Evolutionary conservation across 257 asterid genomes (phyloP).

Genomic region (Coffea eugenioides): DNA sequence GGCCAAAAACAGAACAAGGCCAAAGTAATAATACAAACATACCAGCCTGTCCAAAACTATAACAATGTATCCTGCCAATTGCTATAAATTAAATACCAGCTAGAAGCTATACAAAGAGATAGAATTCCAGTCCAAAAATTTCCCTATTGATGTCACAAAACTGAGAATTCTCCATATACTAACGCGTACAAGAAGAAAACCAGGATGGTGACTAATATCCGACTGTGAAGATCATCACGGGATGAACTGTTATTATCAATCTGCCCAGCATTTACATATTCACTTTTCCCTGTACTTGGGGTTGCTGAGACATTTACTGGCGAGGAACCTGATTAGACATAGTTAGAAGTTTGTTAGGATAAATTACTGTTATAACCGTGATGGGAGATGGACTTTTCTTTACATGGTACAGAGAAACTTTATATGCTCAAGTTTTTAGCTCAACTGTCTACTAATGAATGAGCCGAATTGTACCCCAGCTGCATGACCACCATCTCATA

Average conservation of each 20-base stretch:
- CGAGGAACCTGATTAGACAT: constrained; percentile 51
- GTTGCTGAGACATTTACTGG: constrained; percentile 75
- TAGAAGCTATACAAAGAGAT: constrained; percentile 7
- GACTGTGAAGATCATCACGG: constrained; percentile 18
- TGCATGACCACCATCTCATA: neutral
- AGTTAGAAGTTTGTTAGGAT: neutral
- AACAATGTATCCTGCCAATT: neutral
- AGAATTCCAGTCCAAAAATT: neutral
- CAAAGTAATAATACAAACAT: neutral
- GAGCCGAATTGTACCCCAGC: neutral
- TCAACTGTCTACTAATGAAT: neutral
- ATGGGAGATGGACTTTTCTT: neutral
- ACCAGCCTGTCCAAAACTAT: neutral
- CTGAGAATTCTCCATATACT: constrained; percentile 36
- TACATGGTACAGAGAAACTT: neutral
- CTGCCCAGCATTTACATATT: constrained; percentile 71
- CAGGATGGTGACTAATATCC: constrained; percentile 19
- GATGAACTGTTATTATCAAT: constrained; percentile 33
- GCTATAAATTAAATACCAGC: constrained; percentile 9
- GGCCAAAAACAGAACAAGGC: neutral
- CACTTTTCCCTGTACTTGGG: constrained; percentile 54
- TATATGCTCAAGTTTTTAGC: neutral
- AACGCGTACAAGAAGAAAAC: constrained; percentile 44
- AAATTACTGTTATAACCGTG: neutral
- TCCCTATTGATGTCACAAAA: constrained; percentile 35